phyloP scores from a whole-genome alignment of 2,329 filamentous ascomycete species.

The Chrysoporthe cubensis region DNA sequence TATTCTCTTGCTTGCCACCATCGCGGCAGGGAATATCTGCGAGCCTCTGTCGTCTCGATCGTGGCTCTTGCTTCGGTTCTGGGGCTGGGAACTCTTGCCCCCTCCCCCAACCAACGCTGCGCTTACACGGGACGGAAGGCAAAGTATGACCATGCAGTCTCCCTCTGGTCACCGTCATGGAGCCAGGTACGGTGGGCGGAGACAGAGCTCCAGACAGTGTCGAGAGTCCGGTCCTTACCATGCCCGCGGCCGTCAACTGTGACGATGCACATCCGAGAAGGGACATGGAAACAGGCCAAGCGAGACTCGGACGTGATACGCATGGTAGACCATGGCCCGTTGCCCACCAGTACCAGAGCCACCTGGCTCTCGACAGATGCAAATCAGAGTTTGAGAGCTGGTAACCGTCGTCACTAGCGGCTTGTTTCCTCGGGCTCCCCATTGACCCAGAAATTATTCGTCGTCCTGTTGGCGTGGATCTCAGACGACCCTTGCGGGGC shows the following conservation, averaged over 20 bases:
- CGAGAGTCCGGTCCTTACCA: background rate
- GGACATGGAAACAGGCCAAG: background rate
- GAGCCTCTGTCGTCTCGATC: too few species aligned
- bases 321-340: constrained; percentile 7
- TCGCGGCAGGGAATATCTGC: too few species aligned
- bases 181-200: background rate
- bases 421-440: background rate
- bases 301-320: background rate
- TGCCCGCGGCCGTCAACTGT: constrained; percentile 4
- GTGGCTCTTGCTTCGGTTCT: background rate
- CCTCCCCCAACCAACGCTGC: background rate
- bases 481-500: background rate
- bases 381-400: too few species aligned
- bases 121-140: background rate
- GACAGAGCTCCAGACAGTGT: background rate
- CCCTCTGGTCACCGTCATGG: background rate
- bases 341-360: background rate
- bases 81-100: background rate
- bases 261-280: background rate
- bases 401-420: background rate
- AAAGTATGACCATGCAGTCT: constrained; percentile 11
- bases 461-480: background rate
- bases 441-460: background rate
- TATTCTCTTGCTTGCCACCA: too few species aligned
- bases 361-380: background rate